Evolutionary conservation across 2,329 filamentous ascomycete genomes (phyloP), one percentile per base, ranked within the genome.

Genomic region (Curvularia sp.): DNA sequence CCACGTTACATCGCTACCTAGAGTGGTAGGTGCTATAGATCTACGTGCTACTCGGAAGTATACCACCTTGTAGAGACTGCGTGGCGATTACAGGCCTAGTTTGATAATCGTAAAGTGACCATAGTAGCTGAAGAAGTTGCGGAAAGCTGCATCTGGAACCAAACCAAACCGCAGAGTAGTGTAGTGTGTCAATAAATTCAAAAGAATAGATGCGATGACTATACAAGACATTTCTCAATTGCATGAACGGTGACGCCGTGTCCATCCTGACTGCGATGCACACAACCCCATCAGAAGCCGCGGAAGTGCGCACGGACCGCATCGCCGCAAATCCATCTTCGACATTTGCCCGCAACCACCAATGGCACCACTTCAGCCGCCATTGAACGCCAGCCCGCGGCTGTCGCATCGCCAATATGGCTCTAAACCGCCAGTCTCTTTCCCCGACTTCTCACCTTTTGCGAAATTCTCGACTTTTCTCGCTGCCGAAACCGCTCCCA

Each of bases 401-500:
- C 72, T 72, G 72, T 71, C 69, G 72, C 70, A 74, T 78, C 71
- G 66, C 62, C 65, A 59, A 50, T 8, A 77, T 77, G 74, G 70
- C 74, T 51, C 66, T 72, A 60, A 69, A 67, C 30, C 69, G 75
- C 42, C 72, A 75, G 59, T 72, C 64, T 21, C 57, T 73, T n/a
- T 89, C 87, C 60, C 87, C 87, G 32, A 85, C 86, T 52, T 85
- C 86, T 53, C 84, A 84, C 62, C 84, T 98, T 67, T 85, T 98
- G 73, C 89, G 94, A 77, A 87, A 88, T 59, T 98, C 94, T 58
- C 91, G 94, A 67, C 85, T 98, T 69, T 98, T 98, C 80, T 90
- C 93, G 23, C 83, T 98, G 55, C 93, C 94, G 13, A 84, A 87
- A 57, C 87, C 92, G 21, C 84, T 97, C 50, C 87, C 89, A 18